Evolutionary conservation across 768 basidiomycete species (phyloP).

Genomic region (Trametopsis cervina): DNA sequence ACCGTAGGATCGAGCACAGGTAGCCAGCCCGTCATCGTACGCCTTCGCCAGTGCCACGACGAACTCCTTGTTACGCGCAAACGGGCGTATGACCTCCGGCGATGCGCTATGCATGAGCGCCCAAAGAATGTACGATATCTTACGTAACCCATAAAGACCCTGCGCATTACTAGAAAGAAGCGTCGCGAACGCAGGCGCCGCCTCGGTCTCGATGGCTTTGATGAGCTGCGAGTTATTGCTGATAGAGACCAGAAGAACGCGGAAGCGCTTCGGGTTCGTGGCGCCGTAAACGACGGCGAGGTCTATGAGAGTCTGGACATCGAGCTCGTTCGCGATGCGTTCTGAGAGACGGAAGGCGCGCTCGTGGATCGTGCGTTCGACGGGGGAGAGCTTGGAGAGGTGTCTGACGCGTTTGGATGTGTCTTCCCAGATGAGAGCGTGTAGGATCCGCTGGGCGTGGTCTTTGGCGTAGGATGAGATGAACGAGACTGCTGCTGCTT

Average conservation of each 20-base stretch:
- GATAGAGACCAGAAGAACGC: constrained; percentile 36
- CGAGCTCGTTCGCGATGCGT: constrained; percentile 40
- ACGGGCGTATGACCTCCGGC: constrained; percentile 40
- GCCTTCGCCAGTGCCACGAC: constrained; percentile 48
- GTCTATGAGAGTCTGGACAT: constrained; percentile 52
- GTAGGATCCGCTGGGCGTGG: constrained; percentile 42
- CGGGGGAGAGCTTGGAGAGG: constrained; percentile 21
- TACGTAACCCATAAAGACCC: constrained; percentile 61
- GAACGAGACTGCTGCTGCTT: constrained; percentile 39
- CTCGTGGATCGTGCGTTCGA: constrained; percentile 41
- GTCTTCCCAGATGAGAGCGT: constrained; percentile 50
- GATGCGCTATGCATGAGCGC: constrained; percentile 49
- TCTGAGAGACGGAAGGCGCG: constrained; percentile 51
- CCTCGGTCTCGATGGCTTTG: constrained; percentile 28
- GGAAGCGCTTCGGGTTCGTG: constrained; percentile 36
- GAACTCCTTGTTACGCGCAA: constrained; percentile 46
- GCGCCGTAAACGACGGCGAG: constrained; percentile 50
- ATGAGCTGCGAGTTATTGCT: constrained; percentile 24
- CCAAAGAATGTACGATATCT: constrained; percentile 49
- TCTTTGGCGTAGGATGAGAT: constrained; percentile 54
- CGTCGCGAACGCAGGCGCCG: constrained; percentile 49
- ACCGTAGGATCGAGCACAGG: constrained; percentile 56
- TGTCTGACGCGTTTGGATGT: constrained; percentile 4
- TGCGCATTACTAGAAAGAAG: constrained; percentile 36
- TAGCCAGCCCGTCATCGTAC: constrained; percentile 52